Base-by-base conservation (phyloP, 805 yeast genomes). In the Yarrowia sp. region DNA sequence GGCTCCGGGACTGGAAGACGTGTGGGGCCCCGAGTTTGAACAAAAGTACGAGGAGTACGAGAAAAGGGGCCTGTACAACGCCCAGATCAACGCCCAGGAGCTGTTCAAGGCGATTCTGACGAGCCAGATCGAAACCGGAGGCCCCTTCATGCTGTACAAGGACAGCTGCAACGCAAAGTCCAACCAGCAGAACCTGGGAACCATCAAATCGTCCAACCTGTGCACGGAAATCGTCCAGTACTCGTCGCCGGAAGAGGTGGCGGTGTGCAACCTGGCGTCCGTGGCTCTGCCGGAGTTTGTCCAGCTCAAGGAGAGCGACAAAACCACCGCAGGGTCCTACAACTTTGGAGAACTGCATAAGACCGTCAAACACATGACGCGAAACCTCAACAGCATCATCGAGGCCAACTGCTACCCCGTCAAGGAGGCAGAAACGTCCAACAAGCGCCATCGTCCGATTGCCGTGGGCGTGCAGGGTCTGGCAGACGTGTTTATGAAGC, bases 401-500 rank as follows among this genome's bases (percentile, higher is more conserved):
- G 98, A 94, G 78, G 85, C 88, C 70, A 90, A 91, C 72, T 81
- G 79, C 72, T 94, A 94, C 74, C 98, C 98, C 5, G 86, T 90
- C 30, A 85, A 83, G 61, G 87, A 85, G 68, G 91, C 97, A 4
- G 82, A 81, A 72, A 73, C 69, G 36, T 89, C 96, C 9, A 94
- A 94, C 75, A 77, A 84, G 80, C 84, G 84, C 73, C 89, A 93
- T 77, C 82, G 98, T 72, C 98, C 98, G 10, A 84, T 94, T 74
- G 97, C 97, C 9, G 79, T 94, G 38, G 98, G 98, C 70, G 97
- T 94, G 9, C 97, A 93, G 78, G 98, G 98, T 63, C 82, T 94
- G 53, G 97, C 98, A 20, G 98, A 94, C 77, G 83, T 87, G 2
- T 93, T 90, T 76, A 84, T 90, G 82, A 80, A 82, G 68, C 79